Percentiles rank a stretch among this genome's conserved stretches.
phyloP scores from a whole-genome alignment of 768 basidiomycete genomes.

The Dentipellis fragilis region DNA sequence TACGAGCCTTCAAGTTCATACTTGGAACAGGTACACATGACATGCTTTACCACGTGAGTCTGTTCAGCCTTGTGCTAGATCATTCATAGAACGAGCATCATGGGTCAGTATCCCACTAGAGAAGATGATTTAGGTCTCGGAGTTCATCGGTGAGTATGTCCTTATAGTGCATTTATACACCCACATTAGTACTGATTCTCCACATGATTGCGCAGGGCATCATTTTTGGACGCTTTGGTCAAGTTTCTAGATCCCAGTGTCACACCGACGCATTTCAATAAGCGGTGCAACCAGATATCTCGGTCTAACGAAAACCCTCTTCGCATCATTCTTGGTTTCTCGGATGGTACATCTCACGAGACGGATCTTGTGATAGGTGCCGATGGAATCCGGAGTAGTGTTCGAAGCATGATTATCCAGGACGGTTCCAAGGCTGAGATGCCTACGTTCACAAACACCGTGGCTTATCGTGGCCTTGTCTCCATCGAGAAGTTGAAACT shows the following conservation, averaged over 20 bases:
- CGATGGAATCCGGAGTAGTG: constrained; percentile 26
- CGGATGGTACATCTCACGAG: constrained; percentile 36
- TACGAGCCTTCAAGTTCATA: constrained; percentile 28
- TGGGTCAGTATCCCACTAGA: neutral
- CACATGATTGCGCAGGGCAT: neutral
- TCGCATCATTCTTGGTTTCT: constrained; percentile 28
- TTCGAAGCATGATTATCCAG: constrained; percentile 29
- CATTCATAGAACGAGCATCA: neutral
- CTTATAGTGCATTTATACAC: too few relatives aligned
- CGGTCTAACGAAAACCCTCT: constrained; percentile 17
- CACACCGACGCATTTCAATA: constrained; percentile 34
- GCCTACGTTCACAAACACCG: constrained; percentile 34
- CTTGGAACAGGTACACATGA: constrained; percentile 34
- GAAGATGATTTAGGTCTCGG: neutral
- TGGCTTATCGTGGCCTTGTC: constrained; percentile 41
- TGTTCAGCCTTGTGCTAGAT: neutral
- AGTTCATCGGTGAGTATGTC: neutral
- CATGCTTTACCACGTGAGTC: constrained; percentile 33
- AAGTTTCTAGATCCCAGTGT: constrained; percentile 29
- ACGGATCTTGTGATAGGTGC: constrained; percentile 39
- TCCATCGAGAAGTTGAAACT: constrained; percentile 27
- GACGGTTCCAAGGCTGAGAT: constrained; percentile 13
- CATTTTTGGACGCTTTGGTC: constrained; percentile 38
- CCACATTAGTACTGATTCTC: too few relatives aligned
- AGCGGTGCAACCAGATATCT: constrained; percentile 28